Conservation (phyloP, 148 eudicot genomes). For the Arctostaphylos glauca region DNA sequence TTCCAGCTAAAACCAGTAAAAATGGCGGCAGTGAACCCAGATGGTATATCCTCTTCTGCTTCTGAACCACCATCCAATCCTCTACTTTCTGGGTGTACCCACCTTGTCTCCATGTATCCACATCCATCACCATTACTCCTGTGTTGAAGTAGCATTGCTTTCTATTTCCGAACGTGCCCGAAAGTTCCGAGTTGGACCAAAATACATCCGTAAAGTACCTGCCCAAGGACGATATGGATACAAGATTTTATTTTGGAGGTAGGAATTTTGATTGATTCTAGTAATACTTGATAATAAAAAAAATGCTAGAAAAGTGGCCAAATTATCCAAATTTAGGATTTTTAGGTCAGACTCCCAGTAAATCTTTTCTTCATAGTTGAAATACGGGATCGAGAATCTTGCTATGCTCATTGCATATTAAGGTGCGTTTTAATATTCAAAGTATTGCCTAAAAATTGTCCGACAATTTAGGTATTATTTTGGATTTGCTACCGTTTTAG, state of each 20-base stretch:
- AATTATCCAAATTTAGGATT: too few relatives aligned
- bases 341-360: too few relatives aligned
- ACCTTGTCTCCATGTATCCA: slow-evolving; percentile 34
- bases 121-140: slow-evolving; percentile 39
- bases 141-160: slow-evolving; percentile 37
- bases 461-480: too few relatives aligned
- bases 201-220: slow-evolving; percentile 8
- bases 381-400: too few relatives aligned
- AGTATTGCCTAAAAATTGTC: too few relatives aligned
- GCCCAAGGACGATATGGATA: background rate
- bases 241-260: background rate
- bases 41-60: slow-evolving; percentile 34
- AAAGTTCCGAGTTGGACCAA: background rate
- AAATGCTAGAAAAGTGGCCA: too few relatives aligned
- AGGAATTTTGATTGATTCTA: background rate
- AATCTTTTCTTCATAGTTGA: too few relatives aligned
- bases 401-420: too few relatives aligned
- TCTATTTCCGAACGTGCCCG: background rate
- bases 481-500: too few relatives aligned
- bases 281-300: too few relatives aligned
- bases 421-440: too few relatives aligned
- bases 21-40: slow-evolving; percentile 40
- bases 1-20: slow-evolving; percentile 34
- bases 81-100: slow-evolving; percentile 33
- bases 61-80: slow-evolving; percentile 39